Conservation (phyloP, 2,329 filamentous ascomycete genomes). For the Talaromyces sp. region DNA sequence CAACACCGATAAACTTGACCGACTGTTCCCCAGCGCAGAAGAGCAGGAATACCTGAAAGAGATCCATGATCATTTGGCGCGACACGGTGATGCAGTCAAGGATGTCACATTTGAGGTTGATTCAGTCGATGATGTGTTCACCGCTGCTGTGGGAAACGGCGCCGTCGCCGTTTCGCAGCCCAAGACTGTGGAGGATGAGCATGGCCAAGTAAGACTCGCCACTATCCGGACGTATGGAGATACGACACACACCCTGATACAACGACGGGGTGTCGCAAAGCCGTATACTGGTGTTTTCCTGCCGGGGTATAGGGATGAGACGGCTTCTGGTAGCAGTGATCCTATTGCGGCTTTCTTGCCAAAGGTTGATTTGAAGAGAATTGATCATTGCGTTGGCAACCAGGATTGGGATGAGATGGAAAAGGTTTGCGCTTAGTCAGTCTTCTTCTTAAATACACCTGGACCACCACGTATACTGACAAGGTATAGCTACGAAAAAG, state of each 20-base stretch:
- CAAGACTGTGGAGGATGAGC: slow-evolving; percentile 58
- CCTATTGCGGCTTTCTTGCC: slow-evolving; percentile 54
- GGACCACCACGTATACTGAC: slow-evolving; percentile 4
- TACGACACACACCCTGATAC: slow-evolving; percentile 88
- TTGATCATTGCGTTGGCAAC: slow-evolving; percentile 97
- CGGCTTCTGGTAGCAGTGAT: slow-evolving; percentile 41
- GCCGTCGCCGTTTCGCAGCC: slow-evolving; percentile 39
- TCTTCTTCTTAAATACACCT: slow-evolving; percentile 1
- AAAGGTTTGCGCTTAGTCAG: slow-evolving; percentile 56
- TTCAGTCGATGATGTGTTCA: slow-evolving; percentile 75
- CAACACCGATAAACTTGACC: slow-evolving; percentile 40
- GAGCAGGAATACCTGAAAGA: slow-evolving; percentile 66
- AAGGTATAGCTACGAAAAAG: slow-evolving; percentile 68
- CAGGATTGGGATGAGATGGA: slow-evolving; percentile 92
- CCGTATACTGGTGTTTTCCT: slow-evolving; percentile 73
- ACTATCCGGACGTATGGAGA: slow-evolving; percentile 90
- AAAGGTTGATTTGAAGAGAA: slow-evolving; percentile 62
- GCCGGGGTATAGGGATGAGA: slow-evolving; percentile 67
- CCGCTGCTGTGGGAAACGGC: slow-evolving; percentile 59
- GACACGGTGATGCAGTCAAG: slow-evolving; percentile 89
- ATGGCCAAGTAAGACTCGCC: slow-evolving; percentile 67
- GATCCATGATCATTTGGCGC: slow-evolving; percentile 77
- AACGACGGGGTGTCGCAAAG: slow-evolving; percentile 46
- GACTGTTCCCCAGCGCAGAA: slow-evolving; percentile 51
- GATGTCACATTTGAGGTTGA: slow-evolving; percentile 96